Evolutionary conservation across 352 stramenopile species (phyloP).

Genomic region (Phytophthora megakarya): DNA sequence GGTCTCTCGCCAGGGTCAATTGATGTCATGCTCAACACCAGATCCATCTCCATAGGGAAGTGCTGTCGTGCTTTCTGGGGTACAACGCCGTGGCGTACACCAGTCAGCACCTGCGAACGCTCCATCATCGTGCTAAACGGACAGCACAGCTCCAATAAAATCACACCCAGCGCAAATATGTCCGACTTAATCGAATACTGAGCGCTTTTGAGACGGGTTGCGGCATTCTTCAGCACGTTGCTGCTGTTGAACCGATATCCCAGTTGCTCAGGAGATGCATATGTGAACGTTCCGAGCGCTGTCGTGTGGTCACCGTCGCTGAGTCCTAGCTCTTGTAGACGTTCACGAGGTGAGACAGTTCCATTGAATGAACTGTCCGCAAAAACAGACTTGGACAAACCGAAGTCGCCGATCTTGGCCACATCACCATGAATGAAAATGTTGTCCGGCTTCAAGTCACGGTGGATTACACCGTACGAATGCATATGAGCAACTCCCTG

Average conservation of each 20-base stretch:
- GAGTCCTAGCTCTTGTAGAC: constrained; percentile 25
- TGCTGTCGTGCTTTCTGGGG: constrained; percentile 62
- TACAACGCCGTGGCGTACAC: constrained; percentile 78
- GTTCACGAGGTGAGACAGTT: constrained; percentile 23
- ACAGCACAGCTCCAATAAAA: constrained; percentile 84
- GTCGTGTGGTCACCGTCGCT: constrained; percentile 73
- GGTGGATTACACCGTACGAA: constrained; percentile 69
- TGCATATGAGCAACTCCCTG: constrained; percentile 82
- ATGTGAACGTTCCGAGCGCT: constrained; percentile 81
- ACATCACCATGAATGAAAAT: constrained; percentile 70
- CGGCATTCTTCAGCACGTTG: constrained; percentile 43
- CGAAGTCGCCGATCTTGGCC: constrained; percentile 76
- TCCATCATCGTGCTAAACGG: constrained; percentile 89
- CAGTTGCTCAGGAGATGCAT: constrained; percentile 87
- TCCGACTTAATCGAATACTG: constrained; percentile 87
- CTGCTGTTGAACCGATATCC: constrained; percentile 59
- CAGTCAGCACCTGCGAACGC: constrained; percentile 80
- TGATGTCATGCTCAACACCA: constrained; percentile 81
- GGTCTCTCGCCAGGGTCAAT: constrained; percentile 70
- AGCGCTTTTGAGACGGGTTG: constrained; percentile 65
- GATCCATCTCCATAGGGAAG: constrained; percentile 72
- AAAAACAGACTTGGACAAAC: constrained; percentile 66
- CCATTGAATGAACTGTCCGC: constrained; percentile 29
- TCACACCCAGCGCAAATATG: constrained; percentile 83
- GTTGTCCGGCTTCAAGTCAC: constrained; percentile 79